Evolutionary conservation across 805 yeast genomes (phyloP).

Genomic region (Zygotorulaspora sp.): DNA sequence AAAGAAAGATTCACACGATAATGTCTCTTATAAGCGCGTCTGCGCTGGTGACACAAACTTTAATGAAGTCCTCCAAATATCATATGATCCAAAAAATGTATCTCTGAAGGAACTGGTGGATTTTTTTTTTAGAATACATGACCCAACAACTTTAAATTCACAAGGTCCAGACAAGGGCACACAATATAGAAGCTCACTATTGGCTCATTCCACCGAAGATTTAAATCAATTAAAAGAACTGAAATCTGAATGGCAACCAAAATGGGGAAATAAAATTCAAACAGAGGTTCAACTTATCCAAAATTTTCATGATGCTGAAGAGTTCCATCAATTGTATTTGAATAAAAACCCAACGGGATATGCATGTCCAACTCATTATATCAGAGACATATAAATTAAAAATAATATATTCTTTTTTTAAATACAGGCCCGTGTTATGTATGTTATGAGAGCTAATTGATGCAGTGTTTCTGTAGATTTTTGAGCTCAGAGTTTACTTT

Average conservation of each 20-base stretch:
- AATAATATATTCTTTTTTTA: no score
- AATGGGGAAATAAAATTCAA: conserved; percentile 64
- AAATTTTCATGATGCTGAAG: conserved; percentile 90
- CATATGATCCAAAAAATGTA: conserved; percentile 69
- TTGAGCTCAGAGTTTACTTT: conserved; percentile 4
- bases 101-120: conserved; percentile 60
- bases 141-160: conserved; percentile 76
- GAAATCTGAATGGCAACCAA: conserved; percentile 55
- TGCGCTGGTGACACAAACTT: conserved; percentile 68
- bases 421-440: no score
- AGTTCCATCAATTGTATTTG: conserved; percentile 82
- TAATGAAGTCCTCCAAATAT: conserved; percentile 81
- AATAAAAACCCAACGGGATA: conserved; percentile 79
- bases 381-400: conserved; percentile 45
- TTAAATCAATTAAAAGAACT: conserved; percentile 42
- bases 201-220: conserved; percentile 50
- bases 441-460: no score
- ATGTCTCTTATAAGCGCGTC: conserved; percentile 58
- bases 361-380: conserved; percentile 83
- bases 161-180: conserved; percentile 91
- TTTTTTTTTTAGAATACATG: conserved; percentile 88
- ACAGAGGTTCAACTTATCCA: conserved; percentile 66
- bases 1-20: conserved; percentile 40
- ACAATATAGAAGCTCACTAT: conserved; percentile 85
- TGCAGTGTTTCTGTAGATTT: conserved; percentile 1